phyloP scores from a whole-genome alignment of 495 filamentous ascomycete genomes.

The Elasticomyces elasticus region DNA sequence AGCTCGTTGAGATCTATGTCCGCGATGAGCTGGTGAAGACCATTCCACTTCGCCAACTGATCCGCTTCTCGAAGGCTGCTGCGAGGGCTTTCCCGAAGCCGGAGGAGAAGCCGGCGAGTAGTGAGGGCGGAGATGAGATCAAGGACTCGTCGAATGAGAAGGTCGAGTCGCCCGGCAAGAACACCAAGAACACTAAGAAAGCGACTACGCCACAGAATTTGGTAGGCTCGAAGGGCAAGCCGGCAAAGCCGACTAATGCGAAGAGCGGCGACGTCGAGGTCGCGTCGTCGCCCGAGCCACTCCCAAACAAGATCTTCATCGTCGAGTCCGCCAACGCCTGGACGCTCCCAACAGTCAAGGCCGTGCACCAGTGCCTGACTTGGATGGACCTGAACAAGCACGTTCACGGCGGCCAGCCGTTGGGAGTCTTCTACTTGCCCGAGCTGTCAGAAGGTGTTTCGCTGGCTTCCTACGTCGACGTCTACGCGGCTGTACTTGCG shows the following conservation, averaged over 20 bases:
- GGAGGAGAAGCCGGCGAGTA: background rate
- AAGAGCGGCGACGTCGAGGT: background rate
- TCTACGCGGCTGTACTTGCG: background rate
- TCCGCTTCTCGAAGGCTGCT: background rate
- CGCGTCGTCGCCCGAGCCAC: background rate
- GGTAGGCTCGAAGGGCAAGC: no score
- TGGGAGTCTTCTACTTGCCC: background rate
- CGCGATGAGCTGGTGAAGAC: background rate
- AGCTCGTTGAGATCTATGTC: background rate
- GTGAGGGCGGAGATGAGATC: background rate
- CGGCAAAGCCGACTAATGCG: background rate
- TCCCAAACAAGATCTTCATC: background rate
- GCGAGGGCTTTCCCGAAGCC: background rate
- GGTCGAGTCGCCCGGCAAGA: background rate
- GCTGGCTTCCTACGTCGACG: background rate
- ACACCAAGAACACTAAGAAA: background rate
- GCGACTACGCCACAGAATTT: background rate
- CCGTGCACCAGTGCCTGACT: background rate
- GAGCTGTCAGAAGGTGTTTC: background rate
- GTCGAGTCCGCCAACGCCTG: background rate
- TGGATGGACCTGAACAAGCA: slow-evolving; percentile 4
- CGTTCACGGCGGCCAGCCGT: background rate
- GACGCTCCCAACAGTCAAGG: background rate
- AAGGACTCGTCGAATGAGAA: background rate
- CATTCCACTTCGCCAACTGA: background rate